phyloP scores from a whole-genome alignment of 2,329 filamentous ascomycete genomes.

The Colletotrichum sp. region DNA sequence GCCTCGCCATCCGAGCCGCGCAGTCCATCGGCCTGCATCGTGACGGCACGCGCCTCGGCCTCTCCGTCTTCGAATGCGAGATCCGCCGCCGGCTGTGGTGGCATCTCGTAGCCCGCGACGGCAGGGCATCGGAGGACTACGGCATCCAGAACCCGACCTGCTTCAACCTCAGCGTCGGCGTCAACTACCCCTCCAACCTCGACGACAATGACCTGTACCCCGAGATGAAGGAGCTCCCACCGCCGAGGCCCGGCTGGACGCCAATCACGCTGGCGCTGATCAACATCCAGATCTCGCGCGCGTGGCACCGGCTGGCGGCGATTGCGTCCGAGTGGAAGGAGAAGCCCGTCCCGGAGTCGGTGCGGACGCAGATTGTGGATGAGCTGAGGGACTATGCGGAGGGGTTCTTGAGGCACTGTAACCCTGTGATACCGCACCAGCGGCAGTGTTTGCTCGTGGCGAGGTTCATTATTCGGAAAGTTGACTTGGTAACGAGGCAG shows the following conservation, averaged over 20 bases:
- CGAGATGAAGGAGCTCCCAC: conserved; percentile 50
- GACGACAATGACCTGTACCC: conserved; percentile 58
- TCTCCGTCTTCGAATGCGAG: conserved; percentile 52
- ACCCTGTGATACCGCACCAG: conserved; percentile 55
- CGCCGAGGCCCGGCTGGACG: conserved; percentile 56
- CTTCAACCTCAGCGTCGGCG: conserved; percentile 43
- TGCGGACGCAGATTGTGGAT: conserved; percentile 45
- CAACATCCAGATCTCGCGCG: conserved; percentile 51
- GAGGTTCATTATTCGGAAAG: conserved; percentile 35
- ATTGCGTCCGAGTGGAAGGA: conserved; percentile 22
- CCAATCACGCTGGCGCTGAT: conserved; percentile 62
- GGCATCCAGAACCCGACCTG: conserved; percentile 37
- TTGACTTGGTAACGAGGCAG: conserved; percentile 37
- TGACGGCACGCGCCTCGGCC: conserved; percentile 41
- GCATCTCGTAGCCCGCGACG: conserved; percentile 58
- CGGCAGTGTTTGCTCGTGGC: conserved; percentile 32
- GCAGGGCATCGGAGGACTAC: conserved; percentile 61
- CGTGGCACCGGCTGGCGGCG: conserved; percentile 26
- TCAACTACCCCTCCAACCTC: conserved; percentile 60
- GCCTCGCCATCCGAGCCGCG: conserved; percentile 50
- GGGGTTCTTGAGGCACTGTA: conserved; percentile 52
- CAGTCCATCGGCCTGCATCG: conserved; percentile 57
- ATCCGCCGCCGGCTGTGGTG: conserved; percentile 61
- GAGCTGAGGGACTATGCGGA: conserved; percentile 50
- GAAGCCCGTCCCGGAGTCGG: conserved; percentile 27